Percentiles rank a stretch among this genome's conserved stretches.
Evolutionary conservation across 2,329 filamentous ascomycete genomes (phyloP).

Genomic region (Colletotrichum sp.): DNA sequence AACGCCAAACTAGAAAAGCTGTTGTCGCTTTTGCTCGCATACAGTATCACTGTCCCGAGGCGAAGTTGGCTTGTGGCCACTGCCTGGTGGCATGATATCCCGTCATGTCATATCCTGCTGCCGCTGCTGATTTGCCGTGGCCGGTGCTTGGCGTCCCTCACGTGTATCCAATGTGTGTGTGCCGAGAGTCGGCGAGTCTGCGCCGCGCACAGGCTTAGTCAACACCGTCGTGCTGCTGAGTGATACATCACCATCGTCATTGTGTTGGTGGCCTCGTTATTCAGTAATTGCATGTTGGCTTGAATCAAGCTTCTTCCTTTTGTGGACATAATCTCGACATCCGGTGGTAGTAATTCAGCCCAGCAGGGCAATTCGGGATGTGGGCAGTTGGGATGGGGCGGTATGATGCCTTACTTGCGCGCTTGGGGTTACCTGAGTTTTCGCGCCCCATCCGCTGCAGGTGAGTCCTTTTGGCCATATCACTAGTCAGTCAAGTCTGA

Average conservation of each 20-base stretch:
- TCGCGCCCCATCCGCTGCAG: neutral
- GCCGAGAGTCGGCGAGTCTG: neutral
- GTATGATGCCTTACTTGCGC: neutral
- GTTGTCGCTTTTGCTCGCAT: neutral
- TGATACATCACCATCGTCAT: neutral
- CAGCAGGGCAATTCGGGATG: neutral
- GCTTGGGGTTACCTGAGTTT: neutral
- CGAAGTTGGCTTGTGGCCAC: neutral
- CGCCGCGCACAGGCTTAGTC: neutral
- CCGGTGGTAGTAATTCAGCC: neutral
- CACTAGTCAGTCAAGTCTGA: neutral
- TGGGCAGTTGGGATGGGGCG: neutral
- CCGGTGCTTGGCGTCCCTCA: neutral
- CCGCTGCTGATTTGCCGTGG: neutral
- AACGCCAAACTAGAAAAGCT: neutral
- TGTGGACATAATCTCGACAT: neutral
- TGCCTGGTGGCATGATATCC: neutral
- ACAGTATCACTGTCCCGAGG: neutral
- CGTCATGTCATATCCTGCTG: neutral
- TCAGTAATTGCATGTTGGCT: neutral
- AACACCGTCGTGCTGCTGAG: neutral
- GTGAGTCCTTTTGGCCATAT: neutral
- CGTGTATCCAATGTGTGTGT: neutral
- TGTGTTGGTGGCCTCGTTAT: neutral
- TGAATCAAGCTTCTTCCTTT: neutral